Conservation (phyloP, 2,329 filamentous ascomycete species). For the Cercospora sp. region DNA sequence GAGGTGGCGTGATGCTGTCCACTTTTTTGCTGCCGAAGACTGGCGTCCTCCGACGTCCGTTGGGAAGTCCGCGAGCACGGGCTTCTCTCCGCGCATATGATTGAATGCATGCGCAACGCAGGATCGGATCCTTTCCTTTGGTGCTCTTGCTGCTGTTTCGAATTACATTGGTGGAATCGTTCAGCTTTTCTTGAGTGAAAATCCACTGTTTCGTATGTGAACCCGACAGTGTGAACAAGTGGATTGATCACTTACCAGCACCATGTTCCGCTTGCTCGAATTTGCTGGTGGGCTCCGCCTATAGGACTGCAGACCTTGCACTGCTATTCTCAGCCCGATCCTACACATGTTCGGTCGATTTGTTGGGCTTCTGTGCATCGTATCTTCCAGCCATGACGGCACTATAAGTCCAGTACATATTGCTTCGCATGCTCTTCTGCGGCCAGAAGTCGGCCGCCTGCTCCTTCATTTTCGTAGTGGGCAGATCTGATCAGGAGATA, state of each 20-base stretch:
- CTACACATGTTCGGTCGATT: not conserved
- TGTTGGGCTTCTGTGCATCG: not conserved
- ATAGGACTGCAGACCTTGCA: not conserved
- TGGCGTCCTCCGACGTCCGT: conserved; percentile 3
- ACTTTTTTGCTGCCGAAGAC: conserved; percentile 7
- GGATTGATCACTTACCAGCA: not conserved
- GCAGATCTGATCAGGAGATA: not conserved
- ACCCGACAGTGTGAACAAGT: not conserved
- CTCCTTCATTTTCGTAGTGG: not conserved
- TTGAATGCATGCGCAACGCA: not conserved
- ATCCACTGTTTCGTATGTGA: not conserved
- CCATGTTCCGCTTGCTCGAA: not conserved
- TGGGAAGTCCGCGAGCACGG: conserved; percentile 2
- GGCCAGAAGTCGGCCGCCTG: not conserved
- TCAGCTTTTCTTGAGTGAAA: not conserved
- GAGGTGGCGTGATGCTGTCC: conserved; percentile 6
- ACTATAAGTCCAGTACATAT: not conserved
- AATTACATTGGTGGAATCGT: not conserved
- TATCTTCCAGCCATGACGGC: not conserved
- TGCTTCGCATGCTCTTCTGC: not conserved
- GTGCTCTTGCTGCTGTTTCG: not conserved
- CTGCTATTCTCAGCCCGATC: not conserved
- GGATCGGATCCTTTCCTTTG: not conserved
- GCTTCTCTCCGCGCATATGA: not conserved
- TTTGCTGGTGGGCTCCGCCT: not conserved